phyloP scores from a whole-genome alignment of 2,329 filamentous ascomycete species.

The Trichoderma brevicompactum region DNA sequence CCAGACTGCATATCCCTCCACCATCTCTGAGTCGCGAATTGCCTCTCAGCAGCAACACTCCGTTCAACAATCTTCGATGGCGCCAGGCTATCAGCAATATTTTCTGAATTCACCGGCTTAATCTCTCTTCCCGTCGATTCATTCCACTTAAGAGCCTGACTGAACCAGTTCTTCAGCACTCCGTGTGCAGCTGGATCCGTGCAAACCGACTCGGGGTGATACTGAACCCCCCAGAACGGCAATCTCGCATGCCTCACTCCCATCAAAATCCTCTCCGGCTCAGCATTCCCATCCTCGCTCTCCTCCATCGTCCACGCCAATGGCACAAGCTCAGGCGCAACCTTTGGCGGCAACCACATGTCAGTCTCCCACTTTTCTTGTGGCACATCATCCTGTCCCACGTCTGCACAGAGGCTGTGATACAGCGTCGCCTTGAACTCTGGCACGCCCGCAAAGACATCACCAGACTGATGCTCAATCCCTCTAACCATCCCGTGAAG shows the following conservation, averaged over 20 bases:
- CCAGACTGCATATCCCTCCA: constrained; percentile 34
- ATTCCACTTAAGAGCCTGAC: constrained; percentile 65
- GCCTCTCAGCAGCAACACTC: constrained; percentile 32
- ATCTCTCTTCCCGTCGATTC: constrained; percentile 35
- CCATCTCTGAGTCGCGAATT: constrained; percentile 34
- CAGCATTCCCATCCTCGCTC: constrained; percentile 37
- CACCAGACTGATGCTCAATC: constrained; percentile 62
- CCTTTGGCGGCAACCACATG: constrained; percentile 47
- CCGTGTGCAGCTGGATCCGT: constrained; percentile 69
- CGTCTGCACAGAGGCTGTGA: constrained; percentile 64
- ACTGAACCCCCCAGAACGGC: constrained; percentile 87
- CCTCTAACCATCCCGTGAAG: constrained; percentile 80
- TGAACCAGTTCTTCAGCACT: constrained; percentile 78
- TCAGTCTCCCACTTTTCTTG: constrained; percentile 43
- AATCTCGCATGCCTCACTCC: constrained; percentile 67
- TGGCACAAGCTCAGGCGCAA: constrained; percentile 53
- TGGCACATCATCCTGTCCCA: constrained; percentile 52
- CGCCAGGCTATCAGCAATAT: constrained; percentile 34
- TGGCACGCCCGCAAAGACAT: constrained; percentile 68
- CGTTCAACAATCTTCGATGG: constrained; percentile 28
- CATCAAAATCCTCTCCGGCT: constrained; percentile 69
- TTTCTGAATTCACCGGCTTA: background rate
- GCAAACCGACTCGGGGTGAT: constrained; percentile 88
- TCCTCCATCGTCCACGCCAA: constrained; percentile 65
- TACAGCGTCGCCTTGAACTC: constrained; percentile 75